These are phyloP conservation scores for Yamadazyma triangularis DNA, from an alignment of 1,139 yeast genomes.

Conservation along the genomic window DNA sequence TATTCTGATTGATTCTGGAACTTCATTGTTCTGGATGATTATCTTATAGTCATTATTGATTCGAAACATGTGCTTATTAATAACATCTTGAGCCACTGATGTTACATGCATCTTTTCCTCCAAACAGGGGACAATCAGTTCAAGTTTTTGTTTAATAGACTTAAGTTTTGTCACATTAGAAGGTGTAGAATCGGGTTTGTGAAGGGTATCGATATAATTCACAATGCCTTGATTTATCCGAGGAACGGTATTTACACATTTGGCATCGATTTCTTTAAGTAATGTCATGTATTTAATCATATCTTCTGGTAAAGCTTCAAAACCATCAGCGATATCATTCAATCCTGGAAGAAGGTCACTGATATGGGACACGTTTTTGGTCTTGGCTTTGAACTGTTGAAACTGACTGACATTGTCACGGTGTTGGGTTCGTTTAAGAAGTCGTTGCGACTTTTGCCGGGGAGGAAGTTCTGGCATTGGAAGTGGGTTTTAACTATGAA, in stretches of 20 bases:
- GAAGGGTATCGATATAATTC: conserved; percentile 47
- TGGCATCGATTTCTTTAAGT: conserved; percentile 90
- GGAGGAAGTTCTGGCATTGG: too few relatives aligned
- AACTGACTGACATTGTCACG: too few relatives aligned
- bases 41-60: conserved; percentile 76
- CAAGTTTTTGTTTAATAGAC: conserved; percentile 44
- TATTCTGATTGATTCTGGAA: conserved; percentile 56
- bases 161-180: conserved; percentile 15
- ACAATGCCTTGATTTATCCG: conserved; percentile 56
- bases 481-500: too few relatives aligned
- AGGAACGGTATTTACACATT: conserved; percentile 76
- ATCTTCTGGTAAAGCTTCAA: conserved; percentile 87
- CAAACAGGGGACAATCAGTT: conserved; percentile 83
- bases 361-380: conserved; percentile 29
- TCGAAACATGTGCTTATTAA: conserved; percentile 63
- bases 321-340: conserved; percentile 86
- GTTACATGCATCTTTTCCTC: conserved; percentile 99
- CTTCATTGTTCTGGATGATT: conserved; percentile 67
- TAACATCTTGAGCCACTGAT: conserved; percentile 79
- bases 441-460: too few relatives aligned
- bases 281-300: conserved; percentile 81
- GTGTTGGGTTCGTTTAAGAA: too few relatives aligned
- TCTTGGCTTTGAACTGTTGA: conserved; percentile 30
- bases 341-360: conserved; percentile 73
- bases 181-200: conserved; percentile 13